Evolutionary conservation across 331 rosid genomes (phyloP).

Genomic region (Saraca asoca): DNA sequence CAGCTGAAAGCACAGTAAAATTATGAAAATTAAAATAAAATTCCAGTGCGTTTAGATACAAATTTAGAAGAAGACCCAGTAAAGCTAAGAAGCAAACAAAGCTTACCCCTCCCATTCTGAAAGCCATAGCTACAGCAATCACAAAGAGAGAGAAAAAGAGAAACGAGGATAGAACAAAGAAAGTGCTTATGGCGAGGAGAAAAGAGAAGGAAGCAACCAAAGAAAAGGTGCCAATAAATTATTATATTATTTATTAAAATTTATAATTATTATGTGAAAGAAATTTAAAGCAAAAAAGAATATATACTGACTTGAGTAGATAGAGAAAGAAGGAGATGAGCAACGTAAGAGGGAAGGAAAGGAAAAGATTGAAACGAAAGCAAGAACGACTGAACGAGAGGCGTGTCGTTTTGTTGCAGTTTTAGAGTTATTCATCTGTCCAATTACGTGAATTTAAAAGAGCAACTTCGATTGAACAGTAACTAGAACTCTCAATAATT

Average conservation of each 20-base stretch:
- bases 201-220: slow-evolving; percentile 27
- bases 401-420: slow-evolving; percentile 2
- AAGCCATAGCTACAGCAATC: slow-evolving; percentile 49
- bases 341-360: neutral
- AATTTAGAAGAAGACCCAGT: slow-evolving; percentile 1
- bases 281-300: neutral
- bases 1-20: slow-evolving; percentile 17
- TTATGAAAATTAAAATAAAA: neutral
- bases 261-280: neutral
- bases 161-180: slow-evolving; percentile 12
- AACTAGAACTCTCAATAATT: too few species aligned
- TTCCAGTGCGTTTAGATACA: slow-evolving; percentile 18
- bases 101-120: slow-evolving; percentile 57
- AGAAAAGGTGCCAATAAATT: neutral
- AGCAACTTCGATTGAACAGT: too few species aligned
- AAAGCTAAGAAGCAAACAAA: slow-evolving; percentile 2
- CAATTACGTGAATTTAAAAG: too few species aligned
- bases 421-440: too few species aligned
- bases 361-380: neutral
- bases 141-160: neutral
- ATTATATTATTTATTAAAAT: too few species aligned
- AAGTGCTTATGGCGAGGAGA: slow-evolving; percentile 23
- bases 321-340: slow-evolving; percentile 11
- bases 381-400: neutral
- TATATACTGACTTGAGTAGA: neutral